phyloP scores from a whole-genome alignment of 2,329 filamentous ascomycete genomes.

The Diplodia intermedia region DNA sequence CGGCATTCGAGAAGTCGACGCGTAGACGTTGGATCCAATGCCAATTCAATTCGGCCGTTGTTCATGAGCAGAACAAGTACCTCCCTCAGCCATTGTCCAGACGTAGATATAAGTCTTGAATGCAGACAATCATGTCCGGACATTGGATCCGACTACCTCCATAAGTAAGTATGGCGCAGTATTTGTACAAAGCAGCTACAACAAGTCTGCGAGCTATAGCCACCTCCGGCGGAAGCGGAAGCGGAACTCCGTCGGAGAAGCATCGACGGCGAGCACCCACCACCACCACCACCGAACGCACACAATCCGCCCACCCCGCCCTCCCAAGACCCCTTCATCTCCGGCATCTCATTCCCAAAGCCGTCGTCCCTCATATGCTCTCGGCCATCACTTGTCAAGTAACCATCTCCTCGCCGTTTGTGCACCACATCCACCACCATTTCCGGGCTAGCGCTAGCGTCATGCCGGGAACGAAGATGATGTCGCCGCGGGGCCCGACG shows the following conservation, averaged over 20 bases:
- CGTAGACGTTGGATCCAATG: neutral
- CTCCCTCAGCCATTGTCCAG: neutral
- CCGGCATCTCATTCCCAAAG: neutral
- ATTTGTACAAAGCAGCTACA: no score
- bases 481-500: neutral
- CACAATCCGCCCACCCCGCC: neutral
- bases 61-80: neutral
- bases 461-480: constrained; percentile 10
- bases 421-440: no score
- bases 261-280: neutral
- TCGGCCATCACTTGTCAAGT: neutral
- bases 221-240: constrained; percentile 27
- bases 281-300: neutral
- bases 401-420: neutral
- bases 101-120: neutral
- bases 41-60: neutral
- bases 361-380: neutral
- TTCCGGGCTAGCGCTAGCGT: no score
- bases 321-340: neutral
- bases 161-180: no score
- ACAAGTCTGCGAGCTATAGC: no score
- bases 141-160: no score
- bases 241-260: constrained; percentile 24
- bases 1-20: constrained; percentile 39
- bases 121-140: no score